These are phyloP conservation scores for Trichoderma asperelloides DNA, from an alignment of 495 filamentous ascomycete genomes.

Conservation along the genomic window DNA sequence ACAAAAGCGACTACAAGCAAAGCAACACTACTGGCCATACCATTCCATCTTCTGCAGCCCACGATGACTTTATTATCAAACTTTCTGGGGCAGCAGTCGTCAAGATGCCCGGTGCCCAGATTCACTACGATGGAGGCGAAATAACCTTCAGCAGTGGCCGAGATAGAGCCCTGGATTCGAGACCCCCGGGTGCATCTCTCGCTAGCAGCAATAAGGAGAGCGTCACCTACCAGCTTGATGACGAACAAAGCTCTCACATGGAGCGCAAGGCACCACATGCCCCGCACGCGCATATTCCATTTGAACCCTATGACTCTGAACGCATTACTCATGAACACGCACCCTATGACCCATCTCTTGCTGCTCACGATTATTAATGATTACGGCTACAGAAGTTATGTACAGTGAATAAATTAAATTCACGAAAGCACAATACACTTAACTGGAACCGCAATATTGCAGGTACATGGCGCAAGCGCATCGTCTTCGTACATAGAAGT, in stretches of 20 bases:
- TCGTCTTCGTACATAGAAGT: no score
- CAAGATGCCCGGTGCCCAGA: conserved; percentile 40
- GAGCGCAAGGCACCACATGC: conserved; percentile 25
- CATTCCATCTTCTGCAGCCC: conserved; percentile 34
- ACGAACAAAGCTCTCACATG: conserved; percentile 34
- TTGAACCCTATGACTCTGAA: conserved; percentile 12
- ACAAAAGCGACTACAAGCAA: conserved; percentile 45
- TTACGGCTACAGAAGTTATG: background rate
- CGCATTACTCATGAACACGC: conserved; percentile 15
- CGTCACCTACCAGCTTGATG: conserved; percentile 27
- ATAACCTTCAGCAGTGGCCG: conserved; percentile 36
- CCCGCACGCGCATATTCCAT: conserved; percentile 10
- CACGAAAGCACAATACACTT: no score
- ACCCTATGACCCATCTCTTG: conserved; percentile 13
- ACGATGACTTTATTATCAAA: conserved; percentile 44
- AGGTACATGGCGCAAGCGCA: no score
- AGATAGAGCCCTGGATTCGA: background rate
- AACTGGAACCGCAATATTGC: no score
- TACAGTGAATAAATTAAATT: background rate
- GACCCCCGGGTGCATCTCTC: conserved; percentile 18
- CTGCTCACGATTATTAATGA: background rate
- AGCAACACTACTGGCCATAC: conserved; percentile 46
- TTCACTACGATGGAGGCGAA: conserved; percentile 45
- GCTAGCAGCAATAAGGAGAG: conserved; percentile 31
- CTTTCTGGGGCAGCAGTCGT: conserved; percentile 38